Evolutionary conservation across 2,329 filamentous ascomycete genomes (phyloP), one percentile per base, ranked within the genome.

Genomic region (Pochonia chlamydosporia): DNA sequence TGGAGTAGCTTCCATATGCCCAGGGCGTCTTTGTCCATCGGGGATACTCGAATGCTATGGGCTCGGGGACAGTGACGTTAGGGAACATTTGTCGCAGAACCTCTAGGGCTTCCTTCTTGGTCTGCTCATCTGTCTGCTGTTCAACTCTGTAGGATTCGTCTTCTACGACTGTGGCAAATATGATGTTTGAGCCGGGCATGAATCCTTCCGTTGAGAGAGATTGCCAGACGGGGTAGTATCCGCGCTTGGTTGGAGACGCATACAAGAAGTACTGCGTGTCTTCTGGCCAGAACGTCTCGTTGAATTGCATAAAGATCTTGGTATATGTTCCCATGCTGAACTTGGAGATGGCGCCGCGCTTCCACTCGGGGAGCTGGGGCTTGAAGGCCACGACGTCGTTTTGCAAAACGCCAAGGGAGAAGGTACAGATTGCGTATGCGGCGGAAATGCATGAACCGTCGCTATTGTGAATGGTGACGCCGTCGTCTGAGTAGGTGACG

Each of bases 281-380:
- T 1, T 64, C 57, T 0, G 54, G 67, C 84, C 84, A 87, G 63
- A 87, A 88, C 0, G 79, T 76, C 46, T 81, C 69, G 50, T 81
- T 70, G 63, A 87, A 87, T 52, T 86, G 83, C 50, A 84, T 66
- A 64, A 87, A 87, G 51, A 87, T 78, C 59, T 88, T 88, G 44
- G 82, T 87, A 64, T 87, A 88, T 0, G 82, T 86, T 6, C 79
- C 84, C 78, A 87, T 86, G 51, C 72, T 69, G 59, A 86, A 85
- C 31, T 75, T 79, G 3, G 78, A 73, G 44, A 87, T 84, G 0
- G 80, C 78, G 3, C 72, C 72, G 13, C 74, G 68, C 62, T 88
- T 87, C 84, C 82, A 87, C 3, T 62, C 61, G 0, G 84, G 84
- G 0, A 87, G 67, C 5, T 65, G 54, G 0, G 84, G 84, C 10